phyloP scores from a whole-genome alignment of 2,329 filamentous ascomycete species.

The Chaetomiaceae sp. region DNA sequence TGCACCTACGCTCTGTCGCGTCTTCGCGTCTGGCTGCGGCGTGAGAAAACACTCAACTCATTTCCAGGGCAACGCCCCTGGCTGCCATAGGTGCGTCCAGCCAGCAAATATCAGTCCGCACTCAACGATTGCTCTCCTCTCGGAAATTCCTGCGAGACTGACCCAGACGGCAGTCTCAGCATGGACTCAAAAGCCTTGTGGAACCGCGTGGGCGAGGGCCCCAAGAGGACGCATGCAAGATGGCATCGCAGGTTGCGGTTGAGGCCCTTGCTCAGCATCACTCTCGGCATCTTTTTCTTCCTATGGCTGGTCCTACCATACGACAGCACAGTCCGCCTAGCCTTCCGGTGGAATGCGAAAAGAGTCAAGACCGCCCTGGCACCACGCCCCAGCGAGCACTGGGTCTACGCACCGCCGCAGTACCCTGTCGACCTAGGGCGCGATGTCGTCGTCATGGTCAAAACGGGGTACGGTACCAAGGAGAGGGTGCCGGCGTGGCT shows the following conservation, averaged over 20 bases:
- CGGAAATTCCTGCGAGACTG: neutral
- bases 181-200: conserved; percentile 1
- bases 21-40: neutral
- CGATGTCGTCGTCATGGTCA: conserved; percentile 50
- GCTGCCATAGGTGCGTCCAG: neutral
- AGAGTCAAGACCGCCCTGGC: conserved; percentile 6
- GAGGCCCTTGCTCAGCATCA: neutral
- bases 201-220: conserved; percentile 11
- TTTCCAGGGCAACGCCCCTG: neutral
- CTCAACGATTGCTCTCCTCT: neutral
- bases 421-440: conserved; percentile 41
- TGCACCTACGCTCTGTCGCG: no score
- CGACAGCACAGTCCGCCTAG: conserved; percentile 28
- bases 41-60: neutral
- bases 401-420: conserved; percentile 20
- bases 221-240: neutral
- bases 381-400: conserved; percentile 28
- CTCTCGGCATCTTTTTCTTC: conserved; percentile 11
- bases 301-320: conserved; percentile 29
- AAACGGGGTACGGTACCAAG: conserved; percentile 53
- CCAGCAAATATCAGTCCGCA: neutral
- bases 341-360: conserved; percentile 26
- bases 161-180: neutral
- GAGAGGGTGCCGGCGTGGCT: conserved; percentile 45
- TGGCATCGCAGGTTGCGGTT: neutral